These are phyloP conservation scores for Colletotrichum cereale DNA, from an alignment of 2,329 filamentous ascomycete species.

Conservation along the genomic window DNA sequence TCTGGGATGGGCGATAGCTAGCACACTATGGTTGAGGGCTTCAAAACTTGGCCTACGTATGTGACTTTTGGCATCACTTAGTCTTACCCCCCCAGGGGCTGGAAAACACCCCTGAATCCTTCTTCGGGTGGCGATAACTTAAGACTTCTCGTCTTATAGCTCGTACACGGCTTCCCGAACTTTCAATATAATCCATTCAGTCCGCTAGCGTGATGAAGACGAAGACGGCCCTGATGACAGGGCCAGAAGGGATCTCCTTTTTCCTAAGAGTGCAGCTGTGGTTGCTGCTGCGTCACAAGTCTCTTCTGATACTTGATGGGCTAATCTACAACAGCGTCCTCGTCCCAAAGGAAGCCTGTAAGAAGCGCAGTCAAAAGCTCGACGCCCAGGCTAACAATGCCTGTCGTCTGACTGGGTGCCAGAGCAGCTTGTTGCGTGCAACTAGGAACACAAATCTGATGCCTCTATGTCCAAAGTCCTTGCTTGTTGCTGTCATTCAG, in stretches of 20 bases:
- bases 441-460: constrained; percentile 22
- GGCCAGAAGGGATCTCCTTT: constrained; percentile 1
- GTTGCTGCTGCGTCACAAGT: neutral
- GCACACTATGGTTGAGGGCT: neutral
- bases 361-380: constrained; percentile 7
- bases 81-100: constrained; percentile 21
- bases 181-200: constrained; percentile 9
- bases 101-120: constrained; percentile 23
- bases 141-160: constrained; percentile 5
- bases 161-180: neutral
- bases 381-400: constrained; percentile 12
- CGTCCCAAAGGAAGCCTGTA: neutral
- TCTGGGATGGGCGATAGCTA: constrained; percentile 10
- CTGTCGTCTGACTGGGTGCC: constrained; percentile 5
- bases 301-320: constrained; percentile 12
- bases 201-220: constrained; percentile 14
- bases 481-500: constrained; percentile 26
- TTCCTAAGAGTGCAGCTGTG: neutral
- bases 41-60: too few species aligned
- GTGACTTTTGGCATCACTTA: neutral
- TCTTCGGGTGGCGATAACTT: neutral
- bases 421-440: constrained; percentile 7
- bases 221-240: constrained; percentile 12
- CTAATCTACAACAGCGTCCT: neutral
- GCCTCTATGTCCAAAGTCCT: constrained; percentile 27